Base-by-base conservation (phyloP, 1,284 basidiomycete species). In the Kwoniella shivajii region DNA sequence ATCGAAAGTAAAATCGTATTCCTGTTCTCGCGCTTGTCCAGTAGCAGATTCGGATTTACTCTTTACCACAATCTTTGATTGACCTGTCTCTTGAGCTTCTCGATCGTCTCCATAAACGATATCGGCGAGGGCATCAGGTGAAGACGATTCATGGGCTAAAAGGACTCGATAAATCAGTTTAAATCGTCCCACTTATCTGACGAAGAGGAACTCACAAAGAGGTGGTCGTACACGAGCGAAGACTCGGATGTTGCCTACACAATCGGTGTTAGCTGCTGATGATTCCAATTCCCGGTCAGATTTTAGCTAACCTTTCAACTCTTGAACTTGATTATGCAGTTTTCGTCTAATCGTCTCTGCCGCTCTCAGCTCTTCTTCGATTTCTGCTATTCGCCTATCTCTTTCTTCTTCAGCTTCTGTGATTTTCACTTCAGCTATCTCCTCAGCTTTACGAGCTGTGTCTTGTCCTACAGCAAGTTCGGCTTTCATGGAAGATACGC, bases 281-380 rank as follows among this genome's bases (percentile, higher is more conserved):
- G 4, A 18, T 14, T 18, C n/a, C n/a, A n/a, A 38, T 38, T 38
- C 6, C 18, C 4, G 29, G 20, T 18, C 37, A 9, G 11, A 34
- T 6, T 13, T 13, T 16, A 43, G 54, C 67, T 37, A 30, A 73
- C 78, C 79, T 75, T 96, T 95, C 41, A 96, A 84, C 78, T 97
- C 93, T 74, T 93, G 90, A 0, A 97, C 87, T 82, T 89, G 89
- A 68, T 96, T 96, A 75, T 96, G 93, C 64, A 97, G 78, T 75
- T 88, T 90, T 61, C 92, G 78, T 30, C 93, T 82, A 49, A 92
- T 78, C 0, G 73, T 77, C 66, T 78, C 75, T 13, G 76, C 79
- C 13, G 67, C 56, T n/a, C 77, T 55, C 39, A 79, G 60, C 51
- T 79, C 74, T 22, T 75, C 73, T 54, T 78, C 74, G 11, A 78